Base-by-base conservation (phyloP, 1,139 yeast genomes). In the Tardiomyces digboiensis region DNA sequence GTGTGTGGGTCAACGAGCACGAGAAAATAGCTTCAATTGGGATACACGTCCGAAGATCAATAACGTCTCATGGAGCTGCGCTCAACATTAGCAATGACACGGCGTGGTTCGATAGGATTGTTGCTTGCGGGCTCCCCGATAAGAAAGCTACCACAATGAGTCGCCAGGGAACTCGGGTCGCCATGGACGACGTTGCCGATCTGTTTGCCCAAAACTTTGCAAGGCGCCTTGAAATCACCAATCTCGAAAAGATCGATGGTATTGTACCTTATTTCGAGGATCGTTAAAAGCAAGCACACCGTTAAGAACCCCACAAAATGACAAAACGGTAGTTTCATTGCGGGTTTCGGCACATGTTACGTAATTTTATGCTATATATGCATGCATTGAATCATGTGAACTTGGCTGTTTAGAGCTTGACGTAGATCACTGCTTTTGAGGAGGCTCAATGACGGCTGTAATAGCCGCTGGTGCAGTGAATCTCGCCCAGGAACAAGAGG, bases 51-150 rank as follows among this genome's bases (percentile, higher is more conserved):
- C 81, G 88, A 50, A 68, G 96, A 48, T 81, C 86, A 14, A 74
- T 93, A 38, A 86, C 97, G 0, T 80, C 93, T 1, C 96, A 88
- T 64, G 98, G 99, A 0, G 71, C 89, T 13, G 87, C 93, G 1
- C 72, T 93, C 41, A 93, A 93, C 58, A 80, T 86, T 2, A 54
- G 59, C 36, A 89, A 95, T 0, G 87, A 88, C 52, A 70, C 87
- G 44, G 71, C 75, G 39, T 85, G 74, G 64, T 74, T 89, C 57
- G 82, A 86, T 50, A 66, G 71, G 21, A 68, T 85, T 52, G 81
- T 78, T 12, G 87, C 94, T 73, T 93, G 98, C 66, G 98, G 98
- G 1, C 68, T 89, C 39, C 78, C 83, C 0, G 77, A 75, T 10
- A 75, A 75, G 26, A 52, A 55, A 19, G 79, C 82, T 39, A 80